These are phyloP conservation scores for Beauveria caledonica DNA, from an alignment of 2,329 filamentous ascomycete species.

Conservation along the genomic window DNA sequence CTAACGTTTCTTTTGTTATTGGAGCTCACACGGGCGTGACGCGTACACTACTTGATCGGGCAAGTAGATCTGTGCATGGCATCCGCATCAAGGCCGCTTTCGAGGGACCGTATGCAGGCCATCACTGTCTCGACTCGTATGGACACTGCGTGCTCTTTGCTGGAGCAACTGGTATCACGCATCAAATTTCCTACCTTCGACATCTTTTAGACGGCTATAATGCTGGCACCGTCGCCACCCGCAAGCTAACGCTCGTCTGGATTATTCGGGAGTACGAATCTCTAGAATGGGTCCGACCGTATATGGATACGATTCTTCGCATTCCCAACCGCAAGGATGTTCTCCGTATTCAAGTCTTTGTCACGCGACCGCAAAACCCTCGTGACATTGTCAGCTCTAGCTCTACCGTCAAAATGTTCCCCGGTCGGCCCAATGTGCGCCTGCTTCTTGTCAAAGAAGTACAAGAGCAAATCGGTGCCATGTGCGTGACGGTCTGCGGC, in stretches of 20 bases:
- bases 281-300: slow-evolving; percentile 87
- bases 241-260: slow-evolving; percentile 80
- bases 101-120: slow-evolving; percentile 82
- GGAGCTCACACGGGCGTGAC: slow-evolving; percentile 86
- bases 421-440: slow-evolving; percentile 76
- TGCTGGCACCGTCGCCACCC: slow-evolving; percentile 66
- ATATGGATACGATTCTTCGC: slow-evolving; percentile 65
- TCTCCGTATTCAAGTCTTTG: slow-evolving; percentile 79
- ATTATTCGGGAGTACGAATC: slow-evolving; percentile 83
- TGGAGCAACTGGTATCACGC: slow-evolving; percentile 89
- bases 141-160: slow-evolving; percentile 87
- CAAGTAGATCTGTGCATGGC: slow-evolving; percentile 43
- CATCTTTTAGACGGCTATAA: slow-evolving; percentile 65
- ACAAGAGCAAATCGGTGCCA: slow-evolving; percentile 73
- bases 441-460: slow-evolving; percentile 77
- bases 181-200: slow-evolving; percentile 82
- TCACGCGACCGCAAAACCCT: slow-evolving; percentile 79
- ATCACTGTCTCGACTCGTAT: slow-evolving; percentile 83
- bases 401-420: slow-evolving; percentile 81
- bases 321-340: slow-evolving; percentile 77
- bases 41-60: slow-evolving; percentile 66
- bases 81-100: slow-evolving; percentile 64
- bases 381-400: slow-evolving; percentile 71
- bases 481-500: slow-evolving; percentile 77
- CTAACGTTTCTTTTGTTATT: slow-evolving; percentile 70